phyloP scores from a whole-genome alignment of 257 asterid species.

The Rauvolfia tetraphylla region DNA sequence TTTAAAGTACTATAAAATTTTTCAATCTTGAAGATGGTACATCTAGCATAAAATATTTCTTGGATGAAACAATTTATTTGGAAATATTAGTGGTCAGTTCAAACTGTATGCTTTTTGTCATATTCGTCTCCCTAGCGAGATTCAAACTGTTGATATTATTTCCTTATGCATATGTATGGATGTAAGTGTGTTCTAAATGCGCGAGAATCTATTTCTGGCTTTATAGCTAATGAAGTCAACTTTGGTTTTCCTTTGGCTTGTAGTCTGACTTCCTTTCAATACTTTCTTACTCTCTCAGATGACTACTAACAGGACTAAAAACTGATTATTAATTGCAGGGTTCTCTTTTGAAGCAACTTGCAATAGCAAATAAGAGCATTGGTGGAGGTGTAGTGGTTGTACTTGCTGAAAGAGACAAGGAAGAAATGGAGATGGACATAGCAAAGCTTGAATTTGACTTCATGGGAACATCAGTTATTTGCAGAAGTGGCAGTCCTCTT shows the following conservation, averaged over 20 bases:
- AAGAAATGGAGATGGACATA: conserved; percentile 96
- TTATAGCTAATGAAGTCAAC: not conserved
- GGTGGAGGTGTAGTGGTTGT: conserved; percentile 96
- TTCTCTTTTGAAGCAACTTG: conserved; percentile 90
- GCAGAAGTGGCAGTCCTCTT: conserved; percentile 97
- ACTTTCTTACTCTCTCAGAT: not conserved
- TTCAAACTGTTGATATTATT: not conserved
- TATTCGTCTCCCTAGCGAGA: not conserved
- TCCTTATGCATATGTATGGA: not conserved
- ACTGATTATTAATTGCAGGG: conserved; percentile 53
- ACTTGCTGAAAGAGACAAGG: conserved; percentile 98
- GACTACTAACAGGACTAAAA: conserved; percentile 7
- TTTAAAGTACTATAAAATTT: not conserved
- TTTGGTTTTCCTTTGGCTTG: conserved; percentile 2
- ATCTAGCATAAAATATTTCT: not conserved
- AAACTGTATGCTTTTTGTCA: not conserved
- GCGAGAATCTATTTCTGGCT: not conserved
- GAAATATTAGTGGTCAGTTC: not conserved
- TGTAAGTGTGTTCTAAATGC: not conserved
- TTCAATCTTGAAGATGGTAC: not conserved
- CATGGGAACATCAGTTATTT: conserved; percentile 94
- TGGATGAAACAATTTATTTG: not conserved
- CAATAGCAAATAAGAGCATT: conserved; percentile 93
- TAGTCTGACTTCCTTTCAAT: not conserved
- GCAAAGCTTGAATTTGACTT: conserved; percentile 88